Evolutionary conservation across 352 stramenopile genomes (phyloP).

Genomic region (Phytophthora palmivora): DNA sequence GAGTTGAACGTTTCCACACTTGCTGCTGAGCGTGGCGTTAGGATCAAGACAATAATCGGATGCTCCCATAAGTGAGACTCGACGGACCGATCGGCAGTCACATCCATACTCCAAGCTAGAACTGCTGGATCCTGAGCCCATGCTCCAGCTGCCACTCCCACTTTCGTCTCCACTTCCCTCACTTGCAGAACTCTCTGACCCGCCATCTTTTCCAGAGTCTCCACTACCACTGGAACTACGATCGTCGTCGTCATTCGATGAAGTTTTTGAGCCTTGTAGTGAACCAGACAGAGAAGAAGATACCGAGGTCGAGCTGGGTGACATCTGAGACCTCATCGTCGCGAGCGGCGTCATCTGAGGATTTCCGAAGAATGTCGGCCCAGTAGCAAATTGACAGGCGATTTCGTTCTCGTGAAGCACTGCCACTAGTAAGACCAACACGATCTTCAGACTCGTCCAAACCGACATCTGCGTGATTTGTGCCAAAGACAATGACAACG

Average conservation of each 20-base stretch:
- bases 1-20: slow-evolving; percentile 70
- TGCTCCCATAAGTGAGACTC: slow-evolving; percentile 76
- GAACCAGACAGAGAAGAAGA: slow-evolving; percentile 23
- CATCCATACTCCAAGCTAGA: slow-evolving; percentile 52
- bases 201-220: slow-evolving; percentile 2
- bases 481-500: slow-evolving; percentile 6
- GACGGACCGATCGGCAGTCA: slow-evolving; percentile 44
- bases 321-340: slow-evolving; percentile 8
- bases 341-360: slow-evolving; percentile 3
- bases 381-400: slow-evolving; percentile 16
- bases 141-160: slow-evolving; percentile 28
- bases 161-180: slow-evolving; percentile 25
- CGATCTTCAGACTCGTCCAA: neutral
- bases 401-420: neutral
- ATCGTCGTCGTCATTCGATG: slow-evolving; percentile 9
- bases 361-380: slow-evolving; percentile 9
- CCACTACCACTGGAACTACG: neutral
- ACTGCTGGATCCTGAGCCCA: slow-evolving; percentile 33
- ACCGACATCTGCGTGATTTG: neutral
- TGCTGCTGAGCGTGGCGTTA: slow-evolving; percentile 52
- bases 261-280: slow-evolving; percentile 15
- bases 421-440: slow-evolving; percentile 20
- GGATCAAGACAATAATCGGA: slow-evolving; percentile 73
- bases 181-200: slow-evolving; percentile 8
- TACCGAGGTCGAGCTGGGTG: slow-evolving; percentile 7